phyloP scores from a whole-genome alignment of 2,329 filamentous ascomycete genomes.

The Colletotrichum sp. region DNA sequence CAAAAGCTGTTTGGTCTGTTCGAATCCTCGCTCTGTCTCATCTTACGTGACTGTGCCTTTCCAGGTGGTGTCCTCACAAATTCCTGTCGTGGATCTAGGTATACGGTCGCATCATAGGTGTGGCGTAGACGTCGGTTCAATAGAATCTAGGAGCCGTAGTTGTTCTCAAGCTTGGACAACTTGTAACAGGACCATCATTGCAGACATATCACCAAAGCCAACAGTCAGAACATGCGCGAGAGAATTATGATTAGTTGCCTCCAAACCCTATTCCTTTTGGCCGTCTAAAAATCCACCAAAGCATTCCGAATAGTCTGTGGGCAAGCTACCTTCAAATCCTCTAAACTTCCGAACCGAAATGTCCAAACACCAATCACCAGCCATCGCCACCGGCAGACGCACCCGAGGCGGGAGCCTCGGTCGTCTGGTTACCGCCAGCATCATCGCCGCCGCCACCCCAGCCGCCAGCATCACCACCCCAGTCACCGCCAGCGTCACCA shows the following conservation, averaged over 20 bases:
- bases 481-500: conserved; percentile 24
- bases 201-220: background rate
- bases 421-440: background rate
- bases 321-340: background rate
- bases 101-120: background rate
- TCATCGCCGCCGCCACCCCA: background rate
- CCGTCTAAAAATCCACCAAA: conserved; percentile 1
- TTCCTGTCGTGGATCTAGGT: background rate
- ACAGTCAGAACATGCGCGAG: background rate
- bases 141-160: background rate
- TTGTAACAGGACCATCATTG: background rate
- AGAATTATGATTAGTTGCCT: background rate
- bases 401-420: conserved; percentile 15
- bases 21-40: background rate
- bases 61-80: background rate
- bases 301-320: conserved; percentile 20
- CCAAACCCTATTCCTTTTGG: conserved; percentile 18
- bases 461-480: background rate
- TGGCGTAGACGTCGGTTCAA: background rate
- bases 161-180: background rate
- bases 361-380: conserved; percentile 11
- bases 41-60: background rate
- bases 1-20: background rate
- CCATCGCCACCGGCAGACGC: background rate
- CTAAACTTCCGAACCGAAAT: background rate